A percentile compares a stretch with the other conserved stretches of the same genome.
Conservation (phyloP, 202 grass and related monocot species). For the Eragrostis tef region DNA sequence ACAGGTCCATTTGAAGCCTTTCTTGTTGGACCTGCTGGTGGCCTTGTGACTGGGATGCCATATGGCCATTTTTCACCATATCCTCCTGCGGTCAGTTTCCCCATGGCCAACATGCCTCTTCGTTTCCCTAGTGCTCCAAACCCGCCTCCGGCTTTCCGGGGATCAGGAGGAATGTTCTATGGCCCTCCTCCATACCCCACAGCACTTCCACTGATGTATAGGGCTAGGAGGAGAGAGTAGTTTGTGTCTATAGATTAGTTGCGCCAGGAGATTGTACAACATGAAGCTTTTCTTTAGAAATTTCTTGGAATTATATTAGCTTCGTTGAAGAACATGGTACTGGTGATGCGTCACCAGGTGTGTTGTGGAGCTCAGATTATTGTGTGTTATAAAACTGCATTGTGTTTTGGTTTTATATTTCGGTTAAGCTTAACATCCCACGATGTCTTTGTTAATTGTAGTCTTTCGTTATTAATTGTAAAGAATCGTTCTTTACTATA, state of each 20-base stretch:
- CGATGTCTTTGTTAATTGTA: no score
- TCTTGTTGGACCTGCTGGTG: conserved; percentile 33
- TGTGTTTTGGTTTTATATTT: no score
- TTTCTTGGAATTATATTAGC: not conserved
- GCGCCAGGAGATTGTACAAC: not conserved
- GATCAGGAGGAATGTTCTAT: conserved; percentile 43
- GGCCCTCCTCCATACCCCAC: conserved; percentile 49
- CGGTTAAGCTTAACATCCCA: no score
- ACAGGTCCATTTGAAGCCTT: conserved; percentile 42
- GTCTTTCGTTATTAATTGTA: no score
- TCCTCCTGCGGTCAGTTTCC: conserved; percentile 40
- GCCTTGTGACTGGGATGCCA: not conserved
- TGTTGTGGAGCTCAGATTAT: conserved; percentile 31
- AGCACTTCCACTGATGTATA: conserved; percentile 42
- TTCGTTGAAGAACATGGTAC: conserved; percentile 20
- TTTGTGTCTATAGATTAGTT: conserved; percentile 29
- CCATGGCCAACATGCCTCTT: conserved; percentile 42
- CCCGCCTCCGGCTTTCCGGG: conserved; percentile 40
- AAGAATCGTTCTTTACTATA: no score
- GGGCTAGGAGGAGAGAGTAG: conserved; percentile 22
- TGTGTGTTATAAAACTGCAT: conserved; percentile 30
- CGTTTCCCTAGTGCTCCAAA: conserved; percentile 48
- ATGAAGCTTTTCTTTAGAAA: not conserved
- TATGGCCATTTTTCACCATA: conserved; percentile 39
- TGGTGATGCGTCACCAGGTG: conserved; percentile 34